Conservation (phyloP, 1,139 yeast genomes). For the Protomyces gravidus region DNA sequence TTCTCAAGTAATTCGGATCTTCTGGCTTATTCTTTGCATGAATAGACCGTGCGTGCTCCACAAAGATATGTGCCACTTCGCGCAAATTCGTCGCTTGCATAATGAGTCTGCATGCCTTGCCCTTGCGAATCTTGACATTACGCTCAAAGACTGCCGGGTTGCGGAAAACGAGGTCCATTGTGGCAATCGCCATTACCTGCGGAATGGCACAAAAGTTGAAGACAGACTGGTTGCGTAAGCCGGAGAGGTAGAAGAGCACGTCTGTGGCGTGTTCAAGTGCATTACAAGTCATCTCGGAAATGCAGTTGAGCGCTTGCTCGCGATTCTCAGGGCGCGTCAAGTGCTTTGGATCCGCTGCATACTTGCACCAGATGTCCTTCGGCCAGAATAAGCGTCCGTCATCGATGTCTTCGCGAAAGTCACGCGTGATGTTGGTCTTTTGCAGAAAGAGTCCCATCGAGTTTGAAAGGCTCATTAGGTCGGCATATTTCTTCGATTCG, state of each 20-base stretch:
- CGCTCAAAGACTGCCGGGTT: slow-evolving; percentile 66
- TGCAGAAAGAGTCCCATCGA: slow-evolving; percentile 95
- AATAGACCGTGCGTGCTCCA: slow-evolving; percentile 65
- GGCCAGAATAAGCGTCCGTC: slow-evolving; percentile 98
- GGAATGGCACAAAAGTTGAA: slow-evolving; percentile 96
- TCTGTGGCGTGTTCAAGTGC: slow-evolving; percentile 75
- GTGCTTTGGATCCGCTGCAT: slow-evolving; percentile 48
- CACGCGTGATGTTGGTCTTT: slow-evolving; percentile 92
- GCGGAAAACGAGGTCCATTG: slow-evolving; percentile 78
- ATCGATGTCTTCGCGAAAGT: slow-evolving; percentile 82
- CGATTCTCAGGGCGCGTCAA: slow-evolving; percentile 56
- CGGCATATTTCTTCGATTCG: slow-evolving; percentile 28
- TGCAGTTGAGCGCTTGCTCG: slow-evolving; percentile 48
- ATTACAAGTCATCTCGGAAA: slow-evolving; percentile 75
- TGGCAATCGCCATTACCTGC: slow-evolving; percentile 97
- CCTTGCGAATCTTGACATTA: slow-evolving; percentile 85
- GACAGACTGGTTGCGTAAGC: slow-evolving; percentile 73
- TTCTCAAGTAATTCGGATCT: slow-evolving; percentile 81
- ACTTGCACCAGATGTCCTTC: slow-evolving; percentile 80
- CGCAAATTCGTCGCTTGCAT: slow-evolving; percentile 67
- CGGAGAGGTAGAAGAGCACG: slow-evolving; percentile 68
- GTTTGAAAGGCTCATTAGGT: slow-evolving; percentile 45
- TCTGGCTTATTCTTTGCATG: slow-evolving; percentile 72
- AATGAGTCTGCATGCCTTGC: slow-evolving; percentile 70
- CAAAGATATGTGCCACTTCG: slow-evolving; percentile 72